phyloP scores from a whole-genome alignment of 805 yeast species.

The Clavispora asparagi region DNA sequence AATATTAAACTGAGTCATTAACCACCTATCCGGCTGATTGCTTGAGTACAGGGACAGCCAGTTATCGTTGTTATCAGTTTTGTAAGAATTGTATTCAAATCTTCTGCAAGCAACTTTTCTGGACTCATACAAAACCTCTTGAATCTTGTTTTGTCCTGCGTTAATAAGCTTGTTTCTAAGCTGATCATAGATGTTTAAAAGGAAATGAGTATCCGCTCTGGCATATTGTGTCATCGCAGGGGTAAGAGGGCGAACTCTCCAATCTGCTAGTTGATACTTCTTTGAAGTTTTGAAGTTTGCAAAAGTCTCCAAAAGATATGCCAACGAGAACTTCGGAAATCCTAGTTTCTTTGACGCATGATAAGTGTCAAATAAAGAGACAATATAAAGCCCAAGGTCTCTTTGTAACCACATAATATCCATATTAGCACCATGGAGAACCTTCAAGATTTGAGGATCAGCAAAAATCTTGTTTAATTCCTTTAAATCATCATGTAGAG shows the following conservation, averaged over 20 bases:
- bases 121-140: conserved; percentile 67
- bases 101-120: conserved; percentile 74
- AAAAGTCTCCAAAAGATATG: conserved; percentile 72
- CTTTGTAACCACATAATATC: conserved; percentile 96
- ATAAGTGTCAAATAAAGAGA: conserved; percentile 85
- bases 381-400: conserved; percentile 88
- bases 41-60: conserved; percentile 46
- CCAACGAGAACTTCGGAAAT: conserved; percentile 77
- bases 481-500: conserved; percentile 66
- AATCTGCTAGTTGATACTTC: conserved; percentile 92
- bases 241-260: conserved; percentile 87
- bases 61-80: conserved; percentile 31
- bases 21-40: conserved; percentile 40
- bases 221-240: conserved; percentile 79
- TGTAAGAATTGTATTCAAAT: conserved; percentile 73
- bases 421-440: conserved; percentile 95
- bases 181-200: conserved; percentile 73
- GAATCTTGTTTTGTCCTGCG: conserved; percentile 36
- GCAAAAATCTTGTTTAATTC: conserved; percentile 71
- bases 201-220: conserved; percentile 89
- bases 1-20: conserved; percentile 63
- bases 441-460: conserved; percentile 75
- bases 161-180: conserved; percentile 57
- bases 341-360: conserved; percentile 82
- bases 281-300: conserved; percentile 87